Base-by-base conservation (phyloP, 2,329 filamentous ascomycete species). In the Fusarium illudens region DNA sequence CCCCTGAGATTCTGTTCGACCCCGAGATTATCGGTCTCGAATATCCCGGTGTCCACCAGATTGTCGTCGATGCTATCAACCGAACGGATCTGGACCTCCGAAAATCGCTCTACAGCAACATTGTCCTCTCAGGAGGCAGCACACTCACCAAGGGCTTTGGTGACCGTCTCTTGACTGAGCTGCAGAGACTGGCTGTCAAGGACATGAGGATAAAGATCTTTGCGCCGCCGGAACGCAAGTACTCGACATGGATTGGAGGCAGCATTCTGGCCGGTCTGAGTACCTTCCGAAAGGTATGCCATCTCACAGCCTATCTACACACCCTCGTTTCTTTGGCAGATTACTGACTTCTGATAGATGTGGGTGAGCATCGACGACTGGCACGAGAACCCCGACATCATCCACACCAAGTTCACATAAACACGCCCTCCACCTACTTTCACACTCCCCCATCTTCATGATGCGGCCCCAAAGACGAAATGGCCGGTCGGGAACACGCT, bases 171-270 rank as follows among this genome's bases (percentile, higher is more conserved):
- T 84, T 99, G 77, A 90, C 92, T 72, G 96, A 99, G 82, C 91
- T 98, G 71, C 96, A 97, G 82, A 87, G 91, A 78, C 84, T 98
- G 74, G 96, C 96, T 11, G 94, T 98, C 73, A 97, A 97, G 85
- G 96, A 99, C 79, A 99, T 97, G 95, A 90, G 94, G 75, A 98
- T 99, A 84, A 97, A 97, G 86, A 99, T 99, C 77, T 97, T 97
- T 83, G 96, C 96, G 56, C 96, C 96, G 58, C 95, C 96, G 6
- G 96, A 99, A 84, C 88, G 96, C 71, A 97, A 98, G 81, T 99
- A 98, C 84, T 97, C 94, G 66, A 99, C 96, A 30, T 99, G 96
- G 96, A 98, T 98, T 73, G 96, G 96, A 68, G 96, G 96, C 58
- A 97, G 96, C 79, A 99, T 99, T 81, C 84, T 99, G 71, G 96